phyloP scores from a whole-genome alignment of 305 asterid species.

The Fraxinus xanthoxyloides region DNA sequence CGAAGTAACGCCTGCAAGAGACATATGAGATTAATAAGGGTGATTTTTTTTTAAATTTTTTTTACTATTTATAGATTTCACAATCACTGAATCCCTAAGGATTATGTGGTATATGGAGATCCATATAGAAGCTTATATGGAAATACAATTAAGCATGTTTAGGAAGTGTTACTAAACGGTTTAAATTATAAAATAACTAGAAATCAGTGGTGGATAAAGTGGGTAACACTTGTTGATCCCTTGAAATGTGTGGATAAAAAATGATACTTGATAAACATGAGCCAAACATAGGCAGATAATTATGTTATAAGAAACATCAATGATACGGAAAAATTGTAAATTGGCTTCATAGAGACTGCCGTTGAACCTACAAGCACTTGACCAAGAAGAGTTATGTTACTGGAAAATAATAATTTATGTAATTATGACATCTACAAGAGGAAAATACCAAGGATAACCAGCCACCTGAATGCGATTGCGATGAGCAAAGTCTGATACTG shows the following conservation, averaged over 20 bases:
- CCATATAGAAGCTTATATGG: not conserved
- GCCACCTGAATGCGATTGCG: conserved; percentile 80
- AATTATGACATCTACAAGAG: not conserved
- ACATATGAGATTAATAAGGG: not conserved
- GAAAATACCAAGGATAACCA: not conserved
- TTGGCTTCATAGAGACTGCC: not conserved
- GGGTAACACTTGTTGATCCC: not conserved
- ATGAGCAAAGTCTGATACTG: conserved; percentile 72
- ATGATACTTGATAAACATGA: not conserved
- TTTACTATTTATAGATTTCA: not conserved
- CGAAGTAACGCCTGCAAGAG: conserved; percentile 62
- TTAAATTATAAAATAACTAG: not conserved
- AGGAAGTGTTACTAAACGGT: not conserved
- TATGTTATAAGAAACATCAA: not conserved
- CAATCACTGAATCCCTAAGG: not conserved
- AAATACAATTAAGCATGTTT: not conserved
- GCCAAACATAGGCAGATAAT: not conserved
- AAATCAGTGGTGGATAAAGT: not conserved
- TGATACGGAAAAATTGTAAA: not conserved
- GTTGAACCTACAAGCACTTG: not conserved
- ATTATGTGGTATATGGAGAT: not conserved
- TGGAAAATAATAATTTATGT: not conserved
- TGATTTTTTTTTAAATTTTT: not conserved
- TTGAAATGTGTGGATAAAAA: not conserved
- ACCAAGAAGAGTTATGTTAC: not conserved